Percentiles rank a stretch among this genome's conserved stretches.
Conservation (phyloP, 2,329 filamentous ascomycete species). For the Cadophora gregata region DNA sequence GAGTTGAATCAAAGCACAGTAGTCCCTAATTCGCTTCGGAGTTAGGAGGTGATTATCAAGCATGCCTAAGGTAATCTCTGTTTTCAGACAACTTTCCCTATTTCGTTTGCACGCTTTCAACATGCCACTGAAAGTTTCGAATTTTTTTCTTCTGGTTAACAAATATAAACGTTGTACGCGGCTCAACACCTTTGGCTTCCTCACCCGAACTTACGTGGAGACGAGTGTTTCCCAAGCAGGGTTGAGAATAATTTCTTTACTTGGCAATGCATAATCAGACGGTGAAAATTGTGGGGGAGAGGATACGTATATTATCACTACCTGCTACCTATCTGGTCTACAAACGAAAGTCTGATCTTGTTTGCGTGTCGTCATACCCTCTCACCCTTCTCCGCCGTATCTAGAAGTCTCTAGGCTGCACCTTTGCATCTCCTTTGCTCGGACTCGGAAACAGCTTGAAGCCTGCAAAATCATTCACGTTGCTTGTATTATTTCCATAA, state of each 20-base stretch:
- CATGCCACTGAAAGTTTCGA: no score
- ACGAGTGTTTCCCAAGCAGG: conserved; percentile 5
- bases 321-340: conserved; percentile 12
- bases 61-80: background rate
- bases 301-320: conserved; percentile 18
- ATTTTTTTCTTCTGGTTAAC: no score
- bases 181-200: no score
- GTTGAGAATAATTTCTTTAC: background rate
- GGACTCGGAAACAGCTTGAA: conserved; percentile 16
- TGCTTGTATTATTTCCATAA: background rate
- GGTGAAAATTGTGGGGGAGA: background rate
- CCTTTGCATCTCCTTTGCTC: background rate
- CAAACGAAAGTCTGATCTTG: conserved; percentile 13
- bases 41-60: conserved; percentile 16
- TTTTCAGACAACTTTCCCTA: background rate
- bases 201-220: background rate
- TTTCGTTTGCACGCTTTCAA: background rate
- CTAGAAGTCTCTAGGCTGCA: conserved; percentile 21
- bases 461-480: conserved; percentile 1
- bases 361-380: background rate
- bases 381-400: background rate
- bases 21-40: background rate
- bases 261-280: background rate
- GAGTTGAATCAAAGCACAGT: background rate
- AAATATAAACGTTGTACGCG: no score